These are phyloP conservation scores for Penicillium steckii DNA, from an alignment of 495 filamentous ascomycete species.

Conservation along the genomic window DNA sequence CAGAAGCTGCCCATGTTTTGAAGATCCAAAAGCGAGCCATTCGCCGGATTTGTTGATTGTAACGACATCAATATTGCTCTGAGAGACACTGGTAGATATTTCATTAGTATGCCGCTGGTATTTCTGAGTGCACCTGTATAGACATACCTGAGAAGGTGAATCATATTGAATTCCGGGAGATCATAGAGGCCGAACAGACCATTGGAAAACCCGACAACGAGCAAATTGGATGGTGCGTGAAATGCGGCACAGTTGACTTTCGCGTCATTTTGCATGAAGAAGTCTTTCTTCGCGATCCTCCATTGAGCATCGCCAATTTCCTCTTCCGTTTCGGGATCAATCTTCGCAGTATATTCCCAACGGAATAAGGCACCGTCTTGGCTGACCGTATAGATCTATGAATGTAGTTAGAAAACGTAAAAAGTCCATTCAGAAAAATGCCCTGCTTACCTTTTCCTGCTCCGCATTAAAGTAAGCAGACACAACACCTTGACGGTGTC, in stretches of 20 bases:
- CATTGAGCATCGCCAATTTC: slow-evolving; percentile 66
- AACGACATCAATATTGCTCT: slow-evolving; percentile 92
- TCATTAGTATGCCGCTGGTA: slow-evolving; percentile 21
- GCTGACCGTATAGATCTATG: slow-evolving; percentile 71
- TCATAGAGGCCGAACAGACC: slow-evolving; percentile 93
- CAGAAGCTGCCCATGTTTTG: slow-evolving; percentile 87
- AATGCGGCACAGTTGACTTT: slow-evolving; percentile 86
- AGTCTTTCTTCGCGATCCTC: slow-evolving; percentile 84
- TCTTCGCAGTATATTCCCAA: slow-evolving; percentile 58
- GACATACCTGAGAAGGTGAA: slow-evolving; percentile 73
- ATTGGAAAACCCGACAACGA: slow-evolving; percentile 92
- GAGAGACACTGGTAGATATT: slow-evolving; percentile 69
- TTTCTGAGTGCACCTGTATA: not conserved
- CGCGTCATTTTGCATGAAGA: slow-evolving; percentile 87
- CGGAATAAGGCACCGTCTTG: slow-evolving; percentile 66
- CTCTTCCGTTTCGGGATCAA: slow-evolving; percentile 59
- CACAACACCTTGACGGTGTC: slow-evolving; percentile 82
- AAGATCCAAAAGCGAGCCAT: slow-evolving; percentile 98
- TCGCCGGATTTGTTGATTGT: slow-evolving; percentile 91
- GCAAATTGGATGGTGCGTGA: slow-evolving; percentile 78
- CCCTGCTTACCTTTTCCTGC: slow-evolving; percentile 66
- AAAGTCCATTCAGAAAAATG: slow-evolving; percentile 38
- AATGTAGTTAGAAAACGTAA: slow-evolving; percentile 38
- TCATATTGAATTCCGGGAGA: slow-evolving; percentile 93
- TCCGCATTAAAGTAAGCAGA: slow-evolving; percentile 91